Base-by-base conservation (phyloP, 257 asterid genomes). In the Jasminum sambac region DNA sequence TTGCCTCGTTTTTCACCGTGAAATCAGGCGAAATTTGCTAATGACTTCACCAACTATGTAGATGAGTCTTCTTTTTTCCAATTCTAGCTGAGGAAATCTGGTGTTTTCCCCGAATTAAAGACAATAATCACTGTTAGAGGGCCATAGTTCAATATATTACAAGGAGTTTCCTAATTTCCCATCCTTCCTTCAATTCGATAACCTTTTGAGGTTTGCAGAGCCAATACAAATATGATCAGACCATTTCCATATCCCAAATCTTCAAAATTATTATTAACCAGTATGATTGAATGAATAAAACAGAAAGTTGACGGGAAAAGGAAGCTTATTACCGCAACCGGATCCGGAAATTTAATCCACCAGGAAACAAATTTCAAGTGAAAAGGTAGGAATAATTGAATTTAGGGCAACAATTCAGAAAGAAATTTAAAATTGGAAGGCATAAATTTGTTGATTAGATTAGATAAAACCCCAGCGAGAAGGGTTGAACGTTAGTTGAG, bases 1-100 rank as follows among this genome's bases (percentile, higher is more conserved):
- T 39, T 55, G 21, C 70, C 74, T 12, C 67, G 62, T 58, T 58
- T 52, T 16, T 55, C 60, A 74, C 39, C 85, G 70, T 12, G n/a
- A 73, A 66, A 14, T 8, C 26, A 30, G 69, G 23, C 17, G 26
- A 60, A 13, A 5, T 19, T 48, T 69, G 19, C 37, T 5, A 13
- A 30, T 38, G 55, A 25, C 10, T 63, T 63, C 30, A 37, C 50
- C 36, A 36, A 37, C 24, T 1, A 63, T 36, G 38, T 8, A 38
- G 5, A 11, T 7, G 24, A 16, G 21, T 48, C 58, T n/a, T 48
- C 58, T 48, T 48, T 48, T 48, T 10, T 48, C 58, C 58, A n/a
- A 48, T n/a, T 48, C 58, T 36, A 17, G 30, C 4, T 5, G 8
- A 38, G 36, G 23, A 36, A n/a, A 7, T 6, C 16, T 17, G 68